A percentile compares a stretch with the other conserved stretches of the same genome.
These are phyloP conservation scores for Cardamine occulta DNA, from an alignment of 345 rosid genomes.

Conservation along the genomic window DNA sequence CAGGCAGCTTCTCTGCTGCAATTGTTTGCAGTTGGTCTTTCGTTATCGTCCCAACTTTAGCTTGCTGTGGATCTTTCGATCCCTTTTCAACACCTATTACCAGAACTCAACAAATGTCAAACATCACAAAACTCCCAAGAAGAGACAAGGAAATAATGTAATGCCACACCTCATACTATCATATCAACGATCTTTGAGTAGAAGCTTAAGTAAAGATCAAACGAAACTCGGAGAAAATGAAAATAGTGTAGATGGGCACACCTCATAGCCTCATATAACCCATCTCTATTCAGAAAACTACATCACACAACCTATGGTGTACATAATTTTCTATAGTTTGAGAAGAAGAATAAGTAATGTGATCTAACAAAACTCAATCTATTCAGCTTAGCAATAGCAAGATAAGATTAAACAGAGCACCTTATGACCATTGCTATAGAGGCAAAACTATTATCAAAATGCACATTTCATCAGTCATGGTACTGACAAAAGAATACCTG, in stretches of 20 bases:
- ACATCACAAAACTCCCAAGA: conserved; percentile 20
- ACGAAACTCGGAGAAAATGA: background rate
- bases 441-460: background rate
- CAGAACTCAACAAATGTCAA: conserved; percentile 29
- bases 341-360: conserved; percentile 6
- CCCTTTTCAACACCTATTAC: conserved; percentile 83
- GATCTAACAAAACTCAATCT: conserved; percentile 14
- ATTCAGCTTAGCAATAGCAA: background rate
- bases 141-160: background rate
- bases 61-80: conserved; percentile 69
- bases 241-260: background rate
- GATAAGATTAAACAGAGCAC: background rate
- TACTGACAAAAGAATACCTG: conserved; percentile 67
- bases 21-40: conserved; percentile 68
- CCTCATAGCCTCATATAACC: background rate
- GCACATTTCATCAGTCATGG: background rate
- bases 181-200: background rate
- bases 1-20: conserved; percentile 84
- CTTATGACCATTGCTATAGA: background rate
- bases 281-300: background rate
- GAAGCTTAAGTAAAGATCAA: background rate
- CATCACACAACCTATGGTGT: background rate
- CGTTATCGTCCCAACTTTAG: conserved; percentile 78
- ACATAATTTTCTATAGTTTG: background rate
- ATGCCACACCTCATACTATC: conserved; percentile 2